These are phyloP conservation scores for Kitagawia praeruptora DNA, from an alignment of 129 eudicot genomes.

Conservation along the genomic window DNA sequence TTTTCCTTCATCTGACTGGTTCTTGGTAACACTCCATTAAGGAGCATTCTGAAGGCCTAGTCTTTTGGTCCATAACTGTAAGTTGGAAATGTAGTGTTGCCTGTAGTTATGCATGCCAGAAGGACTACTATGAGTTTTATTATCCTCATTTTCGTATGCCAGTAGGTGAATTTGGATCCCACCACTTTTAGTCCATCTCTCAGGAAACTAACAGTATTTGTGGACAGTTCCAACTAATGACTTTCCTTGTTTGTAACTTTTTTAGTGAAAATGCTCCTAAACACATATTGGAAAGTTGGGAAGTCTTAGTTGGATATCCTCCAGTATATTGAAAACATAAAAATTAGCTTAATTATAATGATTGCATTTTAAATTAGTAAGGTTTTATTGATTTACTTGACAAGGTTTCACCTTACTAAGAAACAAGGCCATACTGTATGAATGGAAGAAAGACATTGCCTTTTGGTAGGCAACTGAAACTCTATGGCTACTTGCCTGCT, in stretches of 20 bases:
- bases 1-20: background rate
- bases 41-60: background rate
- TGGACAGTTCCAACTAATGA: background rate
- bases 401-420: no score
- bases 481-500: background rate
- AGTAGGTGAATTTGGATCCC: background rate
- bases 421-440: background rate
- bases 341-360: background rate
- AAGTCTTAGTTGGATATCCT: background rate
- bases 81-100: background rate
- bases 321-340: background rate
- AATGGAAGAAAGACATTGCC: background rate
- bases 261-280: background rate
- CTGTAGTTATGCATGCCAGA: background rate
- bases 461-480: background rate
- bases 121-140: background rate
- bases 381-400: no score
- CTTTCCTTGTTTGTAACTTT: background rate
- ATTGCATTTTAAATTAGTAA: background rate
- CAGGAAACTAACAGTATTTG: background rate
- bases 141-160: background rate
- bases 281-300: background rate
- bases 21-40: background rate
- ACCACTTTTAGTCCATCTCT: background rate
- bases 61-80: background rate